phyloP scores from a whole-genome alignment of 1,139 yeast genomes.

The Debaryomyces singareniensis region DNA sequence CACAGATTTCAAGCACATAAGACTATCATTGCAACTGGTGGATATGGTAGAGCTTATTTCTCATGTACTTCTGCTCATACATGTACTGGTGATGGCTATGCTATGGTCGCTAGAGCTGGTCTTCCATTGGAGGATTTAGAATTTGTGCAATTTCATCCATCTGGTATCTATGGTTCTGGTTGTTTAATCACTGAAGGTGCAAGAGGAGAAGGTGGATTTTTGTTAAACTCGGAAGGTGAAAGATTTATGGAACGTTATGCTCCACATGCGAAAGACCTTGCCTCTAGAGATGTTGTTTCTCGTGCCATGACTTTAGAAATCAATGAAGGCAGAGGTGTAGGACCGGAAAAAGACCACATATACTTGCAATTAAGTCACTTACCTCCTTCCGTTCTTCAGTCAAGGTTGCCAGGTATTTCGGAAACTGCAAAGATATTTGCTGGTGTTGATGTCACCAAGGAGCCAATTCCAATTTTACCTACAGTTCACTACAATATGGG shows the following conservation, averaged over 20 bases:
- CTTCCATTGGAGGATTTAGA: constrained; percentile 96
- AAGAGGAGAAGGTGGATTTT: constrained; percentile 99
- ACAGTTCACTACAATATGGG: constrained; percentile 99
- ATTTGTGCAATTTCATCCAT: constrained; percentile 98
- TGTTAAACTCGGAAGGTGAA: constrained; percentile 96
- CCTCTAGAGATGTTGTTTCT: constrained; percentile 97
- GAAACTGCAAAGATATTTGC: constrained; percentile 98
- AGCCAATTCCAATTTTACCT: constrained; percentile 97
- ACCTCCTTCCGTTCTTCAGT: constrained; percentile 87
- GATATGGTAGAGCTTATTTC: constrained; percentile 97
- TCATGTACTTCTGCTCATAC: constrained; percentile 99
- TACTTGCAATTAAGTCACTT: constrained; percentile 89
- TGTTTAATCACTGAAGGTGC: constrained; percentile 99
- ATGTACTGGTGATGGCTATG: constrained; percentile 98
- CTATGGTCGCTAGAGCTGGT: constrained; percentile 98
- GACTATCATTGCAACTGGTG: constrained; percentile 97
- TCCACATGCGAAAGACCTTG: constrained; percentile 97
- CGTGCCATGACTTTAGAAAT: constrained; percentile 98
- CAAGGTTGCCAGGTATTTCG: constrained; percentile 98
- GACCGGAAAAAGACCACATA: constrained; percentile 93
- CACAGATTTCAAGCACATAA: constrained; percentile 97
- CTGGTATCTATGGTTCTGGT: constrained; percentile 98
- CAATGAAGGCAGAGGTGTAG: constrained; percentile 99
- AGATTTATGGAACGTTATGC: constrained; percentile 99
- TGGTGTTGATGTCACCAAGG: constrained; percentile 98